phyloP scores from a whole-genome alignment of 768 basidiomycete species.

The Hypholoma fasciculare region DNA sequence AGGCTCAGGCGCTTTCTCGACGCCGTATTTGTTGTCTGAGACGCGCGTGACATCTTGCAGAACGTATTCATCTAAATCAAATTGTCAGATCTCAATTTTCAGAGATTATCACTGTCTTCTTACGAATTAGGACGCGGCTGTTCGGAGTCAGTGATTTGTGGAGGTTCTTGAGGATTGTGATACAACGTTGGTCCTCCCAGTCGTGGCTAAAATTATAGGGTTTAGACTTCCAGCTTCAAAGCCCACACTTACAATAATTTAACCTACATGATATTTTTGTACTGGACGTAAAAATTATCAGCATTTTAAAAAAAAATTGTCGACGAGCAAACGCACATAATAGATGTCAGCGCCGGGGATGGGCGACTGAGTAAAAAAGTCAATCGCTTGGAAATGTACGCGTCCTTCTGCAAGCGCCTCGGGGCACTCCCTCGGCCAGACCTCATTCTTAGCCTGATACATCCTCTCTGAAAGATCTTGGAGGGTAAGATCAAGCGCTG shows the following conservation, averaged over 20 bases:
- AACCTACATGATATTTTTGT: background rate
- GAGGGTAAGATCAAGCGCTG: slow-evolving; percentile 32
- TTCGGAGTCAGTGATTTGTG: slow-evolving; percentile 12
- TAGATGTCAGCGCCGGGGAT: slow-evolving; percentile 38
- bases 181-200: background rate
- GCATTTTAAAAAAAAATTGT: no score
- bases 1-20: slow-evolving; percentile 38
- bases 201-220: background rate
- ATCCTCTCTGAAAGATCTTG: slow-evolving; percentile 36
- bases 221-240: no score
- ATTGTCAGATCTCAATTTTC: no score
- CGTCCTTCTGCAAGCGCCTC: slow-evolving; percentile 32
- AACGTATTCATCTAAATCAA: slow-evolving; percentile 33
- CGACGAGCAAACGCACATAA: slow-evolving; percentile 31
- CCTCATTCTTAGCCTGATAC: slow-evolving; percentile 27
- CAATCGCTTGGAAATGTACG: slow-evolving; percentile 37
- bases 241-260: background rate
- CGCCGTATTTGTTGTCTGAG: slow-evolving; percentile 33
- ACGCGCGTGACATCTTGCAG: slow-evolving; percentile 20
- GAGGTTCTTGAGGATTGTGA: background rate
- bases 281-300: background rate
- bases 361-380: slow-evolving; percentile 41
- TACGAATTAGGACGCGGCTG: background rate
- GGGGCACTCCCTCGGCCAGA: slow-evolving; percentile 37
- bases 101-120: no score